Conservation (phyloP, 164 flowering plant genomes). For the Tetracentron sinense region DNA sequence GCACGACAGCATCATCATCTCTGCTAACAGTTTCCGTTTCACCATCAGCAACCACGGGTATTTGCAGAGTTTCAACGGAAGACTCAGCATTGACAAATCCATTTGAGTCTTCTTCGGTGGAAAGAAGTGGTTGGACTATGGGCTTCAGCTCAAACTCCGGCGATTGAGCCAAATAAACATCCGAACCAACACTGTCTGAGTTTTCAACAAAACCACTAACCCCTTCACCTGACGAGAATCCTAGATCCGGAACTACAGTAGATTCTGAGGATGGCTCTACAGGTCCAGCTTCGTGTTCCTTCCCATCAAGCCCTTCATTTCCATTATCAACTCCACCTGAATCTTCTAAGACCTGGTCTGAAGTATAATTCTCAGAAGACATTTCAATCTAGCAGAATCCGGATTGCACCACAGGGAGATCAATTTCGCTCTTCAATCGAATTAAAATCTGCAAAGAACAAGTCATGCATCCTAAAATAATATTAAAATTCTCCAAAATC, state of each 20-base stretch:
- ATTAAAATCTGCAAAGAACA: constrained; percentile 7
- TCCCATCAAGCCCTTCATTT: constrained; percentile 5
- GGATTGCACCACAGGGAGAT: background rate
- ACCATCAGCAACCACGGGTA: background rate
- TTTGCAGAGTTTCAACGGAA: constrained; percentile 7
- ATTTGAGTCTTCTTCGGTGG: constrained; percentile 16
- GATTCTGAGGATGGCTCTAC: background rate
- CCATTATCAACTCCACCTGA: background rate
- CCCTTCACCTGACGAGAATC: constrained; percentile 2
- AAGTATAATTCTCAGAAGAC: constrained; percentile 14
- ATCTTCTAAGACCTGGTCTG: constrained; percentile 13
- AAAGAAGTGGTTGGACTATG: background rate
- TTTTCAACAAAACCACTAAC: background rate
- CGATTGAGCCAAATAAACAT: background rate
- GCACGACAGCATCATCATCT: constrained; percentile 1
- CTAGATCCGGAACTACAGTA: constrained; percentile 1
- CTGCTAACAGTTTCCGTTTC: background rate
- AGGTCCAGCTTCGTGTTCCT: background rate
- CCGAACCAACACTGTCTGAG: background rate
- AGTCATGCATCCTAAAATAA: background rate
- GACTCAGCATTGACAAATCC: constrained; percentile 4
- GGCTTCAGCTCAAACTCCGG: background rate
- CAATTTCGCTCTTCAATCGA: background rate
- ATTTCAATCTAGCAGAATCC: constrained; percentile 20
- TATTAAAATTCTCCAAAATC: background rate